Conservation (phyloP, 2,329 filamentous ascomycete genomes). For the Talaromyces sp. region DNA sequence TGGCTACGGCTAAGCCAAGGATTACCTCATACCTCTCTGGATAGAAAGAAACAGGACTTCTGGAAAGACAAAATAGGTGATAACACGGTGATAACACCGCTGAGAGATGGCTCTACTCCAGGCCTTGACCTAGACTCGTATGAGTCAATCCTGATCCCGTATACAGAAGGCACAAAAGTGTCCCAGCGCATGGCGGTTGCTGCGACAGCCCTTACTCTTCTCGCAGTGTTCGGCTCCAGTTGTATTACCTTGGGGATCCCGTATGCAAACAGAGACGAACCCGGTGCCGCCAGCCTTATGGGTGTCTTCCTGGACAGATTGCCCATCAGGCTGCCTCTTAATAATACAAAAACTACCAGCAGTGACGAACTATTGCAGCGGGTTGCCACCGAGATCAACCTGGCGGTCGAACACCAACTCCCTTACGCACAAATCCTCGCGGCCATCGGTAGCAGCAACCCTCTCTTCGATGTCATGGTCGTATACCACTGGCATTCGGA, state of each 20-base stretch:
- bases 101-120: neutral
- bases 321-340: neutral
- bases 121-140: neutral
- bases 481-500: neutral
- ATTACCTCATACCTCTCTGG: neutral
- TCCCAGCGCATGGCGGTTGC: neutral
- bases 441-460: neutral
- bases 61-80: neutral
- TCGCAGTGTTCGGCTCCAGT: neutral
- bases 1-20: neutral
- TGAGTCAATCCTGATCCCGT: neutral
- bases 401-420: neutral
- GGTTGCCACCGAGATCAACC: neutral
- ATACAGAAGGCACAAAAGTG: neutral
- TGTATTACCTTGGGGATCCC: neutral
- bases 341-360: neutral
- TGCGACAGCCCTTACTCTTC: neutral
- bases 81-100: neutral
- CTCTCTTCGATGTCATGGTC: conserved; percentile 1
- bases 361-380: neutral
- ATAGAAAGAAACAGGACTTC: neutral
- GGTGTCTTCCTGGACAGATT: conserved; percentile 1
- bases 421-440: neutral
- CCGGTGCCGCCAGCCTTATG: neutral
- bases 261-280: neutral